Conservation (phyloP, 1,284 basidiomycete species). For the Grifola frondosa region DNA sequence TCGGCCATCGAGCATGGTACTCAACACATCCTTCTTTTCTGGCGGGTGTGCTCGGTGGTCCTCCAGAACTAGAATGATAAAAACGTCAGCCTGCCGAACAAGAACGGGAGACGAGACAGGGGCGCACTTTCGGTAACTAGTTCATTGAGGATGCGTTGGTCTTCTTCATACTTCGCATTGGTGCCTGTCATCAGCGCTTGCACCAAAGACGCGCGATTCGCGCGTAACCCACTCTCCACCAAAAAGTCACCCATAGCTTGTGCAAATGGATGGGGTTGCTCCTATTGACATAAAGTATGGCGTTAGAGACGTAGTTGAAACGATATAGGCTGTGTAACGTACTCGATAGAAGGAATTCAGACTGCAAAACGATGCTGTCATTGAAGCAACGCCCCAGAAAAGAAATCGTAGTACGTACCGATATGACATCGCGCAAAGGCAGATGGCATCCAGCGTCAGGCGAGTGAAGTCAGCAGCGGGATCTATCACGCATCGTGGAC, state of each 20-base stretch:
- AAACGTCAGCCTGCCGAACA: background rate
- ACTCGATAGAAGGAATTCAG: constrained; percentile 29
- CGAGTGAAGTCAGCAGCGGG: constrained; percentile 47
- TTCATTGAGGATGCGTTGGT: constrained; percentile 38
- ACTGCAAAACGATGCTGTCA: constrained; percentile 6
- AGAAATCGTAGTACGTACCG: constrained; percentile 35
- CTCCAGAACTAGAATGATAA: constrained; percentile 30
- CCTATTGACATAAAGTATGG: constrained; percentile 16
- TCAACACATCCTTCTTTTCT: constrained; percentile 42
- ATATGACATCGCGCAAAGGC: constrained; percentile 45
- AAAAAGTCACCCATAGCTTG: constrained; percentile 44
- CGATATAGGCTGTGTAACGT: background rate
- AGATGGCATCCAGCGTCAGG: constrained; percentile 47
- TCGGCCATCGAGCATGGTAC: constrained; percentile 42
- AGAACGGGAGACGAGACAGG: background rate
- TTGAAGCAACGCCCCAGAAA: constrained; percentile 4
- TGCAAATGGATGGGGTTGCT: constrained; percentile 41
- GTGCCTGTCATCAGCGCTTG: constrained; percentile 35
- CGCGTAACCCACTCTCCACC: constrained; percentile 35
- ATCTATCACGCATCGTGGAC: constrained; percentile 40
- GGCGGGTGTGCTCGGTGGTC: constrained; percentile 35
- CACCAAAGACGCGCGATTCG: constrained; percentile 36
- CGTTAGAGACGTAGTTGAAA: background rate
- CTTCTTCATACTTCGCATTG: constrained; percentile 40
- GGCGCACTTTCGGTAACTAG: constrained; percentile 39